Evolutionary conservation across 2,329 filamentous ascomycete species (phyloP).

Genomic region (Fusarium sambucinum): DNA sequence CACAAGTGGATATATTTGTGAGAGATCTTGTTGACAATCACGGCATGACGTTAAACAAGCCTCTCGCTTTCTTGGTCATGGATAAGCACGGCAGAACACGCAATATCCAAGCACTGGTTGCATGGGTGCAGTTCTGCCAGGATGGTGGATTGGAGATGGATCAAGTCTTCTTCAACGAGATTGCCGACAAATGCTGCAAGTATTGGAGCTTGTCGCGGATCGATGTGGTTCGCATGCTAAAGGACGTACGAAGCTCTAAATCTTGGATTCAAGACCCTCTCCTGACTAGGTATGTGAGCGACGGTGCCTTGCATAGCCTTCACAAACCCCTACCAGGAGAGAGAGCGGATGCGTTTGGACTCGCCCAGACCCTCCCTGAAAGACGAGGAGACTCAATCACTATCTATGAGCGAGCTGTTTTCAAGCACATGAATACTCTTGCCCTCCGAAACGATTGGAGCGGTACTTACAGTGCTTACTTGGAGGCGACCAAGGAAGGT

Average conservation of each 20-base stretch:
- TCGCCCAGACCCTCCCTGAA: constrained; percentile 31
- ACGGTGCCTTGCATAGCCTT: constrained; percentile 37
- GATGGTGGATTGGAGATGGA: constrained; percentile 48
- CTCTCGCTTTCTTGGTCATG: constrained; percentile 50
- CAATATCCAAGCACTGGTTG: constrained; percentile 45
- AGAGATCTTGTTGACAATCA: constrained; percentile 46
- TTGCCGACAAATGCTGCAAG: constrained; percentile 49
- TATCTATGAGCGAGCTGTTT: constrained; percentile 41
- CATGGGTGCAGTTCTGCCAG: constrained; percentile 52
- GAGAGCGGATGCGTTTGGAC: constrained; percentile 12
- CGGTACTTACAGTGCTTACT: constrained; percentile 56
- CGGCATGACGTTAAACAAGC: constrained; percentile 45
- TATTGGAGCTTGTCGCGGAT: constrained; percentile 51
- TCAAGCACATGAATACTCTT: constrained; percentile 56
- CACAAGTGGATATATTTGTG: constrained; percentile 49
- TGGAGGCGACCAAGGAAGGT: constrained; percentile 39
- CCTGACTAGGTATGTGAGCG: constrained; percentile 36
- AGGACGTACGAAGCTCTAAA: constrained; percentile 45
- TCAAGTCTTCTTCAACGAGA: constrained; percentile 47
- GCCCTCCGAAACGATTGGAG: constrained; percentile 51
- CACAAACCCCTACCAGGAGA: constrained; percentile 41
- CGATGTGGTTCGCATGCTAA: constrained; percentile 45
- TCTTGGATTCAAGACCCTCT: constrained; percentile 43
- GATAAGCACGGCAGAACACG: constrained; percentile 50
- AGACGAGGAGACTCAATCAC: constrained; percentile 37